Evolutionary conservation across 2,329 filamentous ascomycete species (phyloP).

Genomic region (Calonectria pseudoturangicola): DNA sequence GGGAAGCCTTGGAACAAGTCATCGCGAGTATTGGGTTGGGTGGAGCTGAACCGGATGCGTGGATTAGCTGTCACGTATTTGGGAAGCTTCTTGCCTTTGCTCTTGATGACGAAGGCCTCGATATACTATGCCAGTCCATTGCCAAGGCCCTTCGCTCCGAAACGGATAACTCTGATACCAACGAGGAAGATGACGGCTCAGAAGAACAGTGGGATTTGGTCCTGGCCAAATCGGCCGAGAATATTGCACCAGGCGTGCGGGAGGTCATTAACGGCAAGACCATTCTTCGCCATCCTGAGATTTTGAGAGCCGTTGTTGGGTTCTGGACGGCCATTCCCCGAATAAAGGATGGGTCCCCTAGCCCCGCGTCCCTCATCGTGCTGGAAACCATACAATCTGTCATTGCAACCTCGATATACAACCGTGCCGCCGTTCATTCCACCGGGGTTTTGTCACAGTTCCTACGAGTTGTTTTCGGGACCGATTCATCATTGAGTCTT

Average conservation of each 20-base stretch:
- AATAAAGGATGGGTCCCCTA: constrained; percentile 64
- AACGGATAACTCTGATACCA: constrained; percentile 48
- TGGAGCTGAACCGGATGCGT: constrained; percentile 79
- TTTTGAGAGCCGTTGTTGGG: constrained; percentile 77
- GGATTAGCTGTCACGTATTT: constrained; percentile 84
- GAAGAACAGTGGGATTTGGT: constrained; percentile 64
- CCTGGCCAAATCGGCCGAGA: constrained; percentile 61
- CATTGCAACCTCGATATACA: constrained; percentile 78
- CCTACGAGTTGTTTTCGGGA: constrained; percentile 76
- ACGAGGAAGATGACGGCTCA: constrained; percentile 57
- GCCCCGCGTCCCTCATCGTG: constrained; percentile 77
- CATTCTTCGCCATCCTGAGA: constrained; percentile 76
- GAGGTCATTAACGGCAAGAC: constrained; percentile 71
- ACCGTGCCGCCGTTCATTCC: constrained; percentile 82
- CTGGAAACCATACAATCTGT: constrained; percentile 78
- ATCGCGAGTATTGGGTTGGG: constrained; percentile 81
- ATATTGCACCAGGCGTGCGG: constrained; percentile 64
- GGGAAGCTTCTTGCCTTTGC: constrained; percentile 88
- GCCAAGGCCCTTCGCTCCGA: constrained; percentile 61
- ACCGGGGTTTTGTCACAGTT: constrained; percentile 82
- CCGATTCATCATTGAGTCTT: constrained; percentile 69
- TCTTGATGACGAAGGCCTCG: constrained; percentile 84
- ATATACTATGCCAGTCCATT: constrained; percentile 78
- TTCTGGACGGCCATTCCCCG: constrained; percentile 79
- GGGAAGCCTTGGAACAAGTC: constrained; percentile 83